These are phyloP conservation scores for Pythium angustatum DNA, from an alignment of 352 stramenopile genomes.

Conservation along the genomic window DNA sequence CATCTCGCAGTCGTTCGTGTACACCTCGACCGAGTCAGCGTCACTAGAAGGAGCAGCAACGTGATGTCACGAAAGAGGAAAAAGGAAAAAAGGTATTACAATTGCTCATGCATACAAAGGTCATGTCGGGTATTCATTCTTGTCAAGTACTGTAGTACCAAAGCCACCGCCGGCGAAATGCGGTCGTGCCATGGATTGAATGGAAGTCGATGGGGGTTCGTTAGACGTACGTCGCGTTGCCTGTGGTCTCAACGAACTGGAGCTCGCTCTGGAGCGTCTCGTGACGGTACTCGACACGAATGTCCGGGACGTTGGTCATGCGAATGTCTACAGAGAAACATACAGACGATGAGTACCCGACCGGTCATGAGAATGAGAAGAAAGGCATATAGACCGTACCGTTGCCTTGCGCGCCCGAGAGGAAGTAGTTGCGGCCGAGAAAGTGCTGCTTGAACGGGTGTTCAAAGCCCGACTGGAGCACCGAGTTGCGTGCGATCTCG, in stretches of 20 bases:
- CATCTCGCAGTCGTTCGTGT: constrained; percentile 78
- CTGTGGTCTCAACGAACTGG: constrained; percentile 63
- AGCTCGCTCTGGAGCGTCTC: constrained; percentile 78
- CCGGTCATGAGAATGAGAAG: background rate
- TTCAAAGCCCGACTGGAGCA: constrained; percentile 98
- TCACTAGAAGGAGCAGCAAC: background rate
- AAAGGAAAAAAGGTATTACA: no score
- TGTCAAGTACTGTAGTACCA: no score
- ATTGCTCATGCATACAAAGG: no score
- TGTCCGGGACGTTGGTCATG: constrained; percentile 94
- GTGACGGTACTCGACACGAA: constrained; percentile 90
- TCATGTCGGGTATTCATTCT: no score
- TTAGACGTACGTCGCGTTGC: constrained; percentile 18
- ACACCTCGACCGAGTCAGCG: constrained; percentile 38
- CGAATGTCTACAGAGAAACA: constrained; percentile 80
- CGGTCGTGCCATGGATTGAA: no score
- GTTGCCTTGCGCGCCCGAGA: constrained; percentile 72
- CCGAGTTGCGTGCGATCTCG: constrained; percentile 98
- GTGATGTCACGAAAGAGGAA: background rate
- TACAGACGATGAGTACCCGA: no score
- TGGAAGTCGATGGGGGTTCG: no score
- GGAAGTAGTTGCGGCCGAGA: constrained; percentile 91
- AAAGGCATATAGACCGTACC: constrained; percentile 38
- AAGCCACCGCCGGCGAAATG: no score
- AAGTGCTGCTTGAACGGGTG: constrained; percentile 98